Percentiles rank a stretch among this genome's conserved stretches.
Evolutionary conservation across 2,329 filamentous ascomycete species (phyloP).

Genomic region (Aspergillus awamori): DNA sequence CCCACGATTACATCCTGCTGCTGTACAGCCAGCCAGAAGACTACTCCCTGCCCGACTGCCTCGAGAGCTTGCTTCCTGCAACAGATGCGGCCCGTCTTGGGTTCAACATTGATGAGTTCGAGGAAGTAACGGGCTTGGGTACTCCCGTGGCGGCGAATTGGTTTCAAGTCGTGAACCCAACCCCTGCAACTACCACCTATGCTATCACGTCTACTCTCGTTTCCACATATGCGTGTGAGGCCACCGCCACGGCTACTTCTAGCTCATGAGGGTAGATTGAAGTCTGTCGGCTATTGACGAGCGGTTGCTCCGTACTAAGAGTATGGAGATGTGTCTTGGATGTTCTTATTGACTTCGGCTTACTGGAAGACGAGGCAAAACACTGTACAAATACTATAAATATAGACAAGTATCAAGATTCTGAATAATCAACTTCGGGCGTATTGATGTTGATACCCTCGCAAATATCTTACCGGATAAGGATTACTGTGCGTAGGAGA

Average conservation of each 20-base stretch:
- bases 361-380: background rate
- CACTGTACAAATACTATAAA: background rate
- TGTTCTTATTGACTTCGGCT: background rate
- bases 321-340: background rate
- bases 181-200: background rate
- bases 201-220: background rate
- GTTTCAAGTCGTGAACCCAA: background rate
- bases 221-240: background rate
- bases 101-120: background rate
- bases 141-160: background rate
- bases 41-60: background rate
- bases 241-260: background rate
- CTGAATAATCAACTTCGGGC: background rate
- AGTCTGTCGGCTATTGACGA: background rate
- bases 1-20: background rate
- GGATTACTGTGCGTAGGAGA: background rate
- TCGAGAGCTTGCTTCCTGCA: background rate
- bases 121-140: background rate
- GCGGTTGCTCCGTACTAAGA: background rate
- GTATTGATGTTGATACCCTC: background rate
- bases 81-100: background rate
- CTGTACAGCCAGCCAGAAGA: background rate
- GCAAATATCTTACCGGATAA: background rate
- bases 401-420: background rate
- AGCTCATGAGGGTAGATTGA: background rate